Conservation (phyloP, 805 yeast species). For the Candida sithepensis region DNA sequence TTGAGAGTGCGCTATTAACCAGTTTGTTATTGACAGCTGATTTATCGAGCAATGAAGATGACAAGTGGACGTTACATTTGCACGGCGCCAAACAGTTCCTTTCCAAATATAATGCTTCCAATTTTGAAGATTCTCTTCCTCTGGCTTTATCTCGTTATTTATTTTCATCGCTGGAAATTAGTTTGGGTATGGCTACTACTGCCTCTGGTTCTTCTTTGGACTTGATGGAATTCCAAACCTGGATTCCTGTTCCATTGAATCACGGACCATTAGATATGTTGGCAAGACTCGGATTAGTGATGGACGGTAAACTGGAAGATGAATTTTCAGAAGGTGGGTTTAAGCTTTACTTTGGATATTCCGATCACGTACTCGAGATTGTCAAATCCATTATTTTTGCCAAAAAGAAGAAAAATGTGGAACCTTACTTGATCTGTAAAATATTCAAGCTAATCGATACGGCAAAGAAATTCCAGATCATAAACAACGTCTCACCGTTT, state of each 20-base stretch:
- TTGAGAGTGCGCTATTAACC: slow-evolving; percentile 63
- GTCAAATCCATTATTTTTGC: slow-evolving; percentile 22
- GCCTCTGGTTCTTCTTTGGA: slow-evolving; percentile 49
- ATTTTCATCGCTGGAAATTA: slow-evolving; percentile 48
- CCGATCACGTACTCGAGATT: slow-evolving; percentile 24
- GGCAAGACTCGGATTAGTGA: slow-evolving; percentile 22
- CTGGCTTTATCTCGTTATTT: slow-evolving; percentile 23
- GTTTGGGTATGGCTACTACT: slow-evolving; percentile 52
- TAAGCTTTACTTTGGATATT: slow-evolving; percentile 27
- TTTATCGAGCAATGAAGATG: slow-evolving; percentile 49
- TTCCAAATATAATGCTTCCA: slow-evolving; percentile 35
- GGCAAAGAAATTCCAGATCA: slow-evolving; percentile 20
- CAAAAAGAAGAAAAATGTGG: slow-evolving; percentile 6
- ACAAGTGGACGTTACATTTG: slow-evolving; percentile 60
- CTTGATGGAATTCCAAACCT: slow-evolving; percentile 37
- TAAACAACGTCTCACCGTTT: slow-evolving; percentile 23
- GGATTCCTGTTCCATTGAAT: slow-evolving; percentile 26
- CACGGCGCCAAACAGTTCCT: slow-evolving; percentile 61
- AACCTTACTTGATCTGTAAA: slow-evolving; percentile 15
- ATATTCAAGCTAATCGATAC: slow-evolving; percentile 21
- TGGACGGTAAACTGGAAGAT: slow-evolving; percentile 20
- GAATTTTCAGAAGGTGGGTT: slow-evolving; percentile 17
- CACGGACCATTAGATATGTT: slow-evolving; percentile 23
- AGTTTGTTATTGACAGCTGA: slow-evolving; percentile 61
- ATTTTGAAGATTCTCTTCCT: slow-evolving; percentile 12